Evolutionary conservation across 2,329 filamentous ascomycete genomes (phyloP).

Genomic region (Boeremia exigua): DNA sequence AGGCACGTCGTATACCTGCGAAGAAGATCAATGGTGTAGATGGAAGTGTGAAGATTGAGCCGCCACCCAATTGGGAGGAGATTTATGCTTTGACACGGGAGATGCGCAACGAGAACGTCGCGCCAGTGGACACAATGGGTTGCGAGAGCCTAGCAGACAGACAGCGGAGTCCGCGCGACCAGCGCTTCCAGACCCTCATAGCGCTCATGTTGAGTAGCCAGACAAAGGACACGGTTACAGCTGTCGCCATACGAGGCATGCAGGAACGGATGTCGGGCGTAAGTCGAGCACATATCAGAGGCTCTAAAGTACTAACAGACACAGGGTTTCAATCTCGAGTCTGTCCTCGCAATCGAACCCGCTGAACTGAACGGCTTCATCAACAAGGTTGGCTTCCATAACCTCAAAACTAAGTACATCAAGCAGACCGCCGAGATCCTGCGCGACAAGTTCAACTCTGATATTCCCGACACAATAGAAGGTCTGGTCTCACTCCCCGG

Average conservation of each 20-base stretch:
- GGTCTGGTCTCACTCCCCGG: constrained; percentile 80
- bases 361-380: constrained; percentile 75
- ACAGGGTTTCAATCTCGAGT: constrained; percentile 72
- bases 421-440: constrained; percentile 77
- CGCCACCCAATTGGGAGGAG: constrained; percentile 82
- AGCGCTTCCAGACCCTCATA: constrained; percentile 84
- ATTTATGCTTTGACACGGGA: constrained; percentile 78
- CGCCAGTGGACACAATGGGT: constrained; percentile 97
- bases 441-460: constrained; percentile 70
- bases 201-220: constrained; percentile 91
- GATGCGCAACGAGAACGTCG: constrained; percentile 75
- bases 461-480: constrained; percentile 80
- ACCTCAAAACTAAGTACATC: constrained; percentile 88
- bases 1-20: constrained; percentile 46
- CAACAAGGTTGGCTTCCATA: constrained; percentile 87
- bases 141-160: constrained; percentile 77
- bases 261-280: constrained; percentile 72
- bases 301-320: constrained; percentile 11
- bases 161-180: constrained; percentile 58
- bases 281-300: constrained; percentile 2
- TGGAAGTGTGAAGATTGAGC: constrained; percentile 55
- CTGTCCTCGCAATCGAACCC: constrained; percentile 75
- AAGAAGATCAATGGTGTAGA: constrained; percentile 41
- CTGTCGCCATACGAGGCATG: constrained; percentile 79
- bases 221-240: constrained; percentile 91